phyloP scores from a whole-genome alignment of 257 asterid species.

The Solanum peruvianum region DNA sequence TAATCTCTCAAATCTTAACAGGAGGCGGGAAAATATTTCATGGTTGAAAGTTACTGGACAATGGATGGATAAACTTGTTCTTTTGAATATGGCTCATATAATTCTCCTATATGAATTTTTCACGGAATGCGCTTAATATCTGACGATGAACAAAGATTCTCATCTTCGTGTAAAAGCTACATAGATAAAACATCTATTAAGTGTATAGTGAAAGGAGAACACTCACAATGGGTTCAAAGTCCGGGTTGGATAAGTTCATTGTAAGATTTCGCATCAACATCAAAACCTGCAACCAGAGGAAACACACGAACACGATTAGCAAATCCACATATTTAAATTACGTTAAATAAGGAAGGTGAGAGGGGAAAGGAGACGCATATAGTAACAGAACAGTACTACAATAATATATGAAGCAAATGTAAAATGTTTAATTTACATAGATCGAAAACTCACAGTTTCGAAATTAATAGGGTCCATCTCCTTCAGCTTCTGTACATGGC shows the following conservation, averaged over 20 bases:
- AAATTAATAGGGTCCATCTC: slow-evolving; percentile 98
- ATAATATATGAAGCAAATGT: neutral
- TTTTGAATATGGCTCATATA: neutral
- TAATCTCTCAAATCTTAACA: neutral
- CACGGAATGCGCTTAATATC: neutral
- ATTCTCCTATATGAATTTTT: neutral
- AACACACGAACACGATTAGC: neutral
- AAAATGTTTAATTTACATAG: neutral
- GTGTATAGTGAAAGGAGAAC: neutral
- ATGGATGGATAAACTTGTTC: neutral
- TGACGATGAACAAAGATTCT: neutral
- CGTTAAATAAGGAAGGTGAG: neutral
- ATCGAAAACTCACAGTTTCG: slow-evolving; percentile 60
- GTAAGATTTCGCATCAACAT: slow-evolving; percentile 84
- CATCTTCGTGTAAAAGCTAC: neutral
- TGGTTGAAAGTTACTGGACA: neutral
- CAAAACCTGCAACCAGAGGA: slow-evolving; percentile 56
- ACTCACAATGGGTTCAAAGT: slow-evolving; percentile 78
- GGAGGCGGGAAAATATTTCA: neutral
- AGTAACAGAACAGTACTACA: neutral
- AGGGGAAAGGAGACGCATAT: neutral
- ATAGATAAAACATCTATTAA: neutral
- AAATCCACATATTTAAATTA: neutral
- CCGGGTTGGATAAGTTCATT: slow-evolving; percentile 76
- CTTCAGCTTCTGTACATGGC: slow-evolving; percentile 80